These are phyloP conservation scores for Lachancea mirantina DNA, from an alignment of 805 yeast species.

Conservation along the genomic window DNA sequence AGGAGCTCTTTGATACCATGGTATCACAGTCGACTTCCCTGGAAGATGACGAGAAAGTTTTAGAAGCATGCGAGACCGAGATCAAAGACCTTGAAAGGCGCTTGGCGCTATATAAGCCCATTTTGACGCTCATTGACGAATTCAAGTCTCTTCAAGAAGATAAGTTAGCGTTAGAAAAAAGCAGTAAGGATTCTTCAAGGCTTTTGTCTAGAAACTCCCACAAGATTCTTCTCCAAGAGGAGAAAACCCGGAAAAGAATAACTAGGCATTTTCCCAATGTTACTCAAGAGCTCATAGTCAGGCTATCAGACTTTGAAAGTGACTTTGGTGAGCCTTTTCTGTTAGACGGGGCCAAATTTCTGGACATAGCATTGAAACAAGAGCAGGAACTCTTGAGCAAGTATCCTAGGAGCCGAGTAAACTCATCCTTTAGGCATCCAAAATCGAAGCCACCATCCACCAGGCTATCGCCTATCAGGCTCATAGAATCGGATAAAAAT, in stretches of 20 bases:
- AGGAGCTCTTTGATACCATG: slow-evolving; percentile 25
- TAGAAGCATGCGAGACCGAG: slow-evolving; percentile 61
- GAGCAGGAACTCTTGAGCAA: slow-evolving; percentile 28
- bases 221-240: slow-evolving; percentile 72
- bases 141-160: slow-evolving; percentile 53
- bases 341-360: slow-evolving; percentile 21
- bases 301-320: slow-evolving; percentile 44
- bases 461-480: slow-evolving; percentile 3
- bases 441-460: neutral
- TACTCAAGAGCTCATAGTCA: slow-evolving; percentile 42
- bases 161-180: slow-evolving; percentile 53
- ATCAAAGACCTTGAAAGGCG: slow-evolving; percentile 44
- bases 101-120: slow-evolving; percentile 43
- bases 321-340: slow-evolving; percentile 33
- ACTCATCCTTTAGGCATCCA: slow-evolving; percentile 4
- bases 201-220: slow-evolving; percentile 69
- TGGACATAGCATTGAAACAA: slow-evolving; percentile 24
- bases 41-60: slow-evolving; percentile 50
- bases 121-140: slow-evolving; percentile 49
- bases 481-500: too few species aligned
- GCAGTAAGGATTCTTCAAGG: slow-evolving; percentile 75
- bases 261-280: slow-evolving; percentile 62
- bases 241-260: slow-evolving; percentile 60
- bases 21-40: slow-evolving; percentile 13
- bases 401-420: slow-evolving; percentile 29